Evolutionary conservation across 495 filamentous ascomycete genomes (phyloP).

Genomic region (Aspergillus nanangensis): DNA sequence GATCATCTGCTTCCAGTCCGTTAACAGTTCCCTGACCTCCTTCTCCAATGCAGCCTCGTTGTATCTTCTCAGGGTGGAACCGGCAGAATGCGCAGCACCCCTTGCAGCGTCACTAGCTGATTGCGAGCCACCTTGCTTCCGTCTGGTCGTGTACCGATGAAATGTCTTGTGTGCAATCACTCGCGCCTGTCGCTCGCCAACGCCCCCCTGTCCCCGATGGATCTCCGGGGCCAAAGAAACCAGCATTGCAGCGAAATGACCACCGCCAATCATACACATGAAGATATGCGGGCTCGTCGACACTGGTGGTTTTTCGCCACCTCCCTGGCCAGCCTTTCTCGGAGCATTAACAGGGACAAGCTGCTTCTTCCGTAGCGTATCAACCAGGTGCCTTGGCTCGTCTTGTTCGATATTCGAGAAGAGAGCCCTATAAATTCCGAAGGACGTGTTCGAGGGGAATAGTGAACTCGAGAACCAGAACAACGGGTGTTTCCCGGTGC

Average conservation of each 20-base stretch:
- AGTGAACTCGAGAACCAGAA: slow-evolving; percentile 78
- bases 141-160: slow-evolving; percentile 91
- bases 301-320: slow-evolving; percentile 38
- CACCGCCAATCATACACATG: slow-evolving; percentile 97
- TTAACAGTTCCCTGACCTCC: slow-evolving; percentile 74
- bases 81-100: slow-evolving; percentile 89
- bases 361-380: slow-evolving; percentile 70
- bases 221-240: slow-evolving; percentile 80
- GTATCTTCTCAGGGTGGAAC: slow-evolving; percentile 82
- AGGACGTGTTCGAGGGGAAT: slow-evolving; percentile 70
- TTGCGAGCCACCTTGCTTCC: slow-evolving; percentile 94
- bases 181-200: slow-evolving; percentile 72
- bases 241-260: slow-evolving; percentile 95
- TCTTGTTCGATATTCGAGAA: slow-evolving; percentile 71
- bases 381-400: slow-evolving; percentile 53
- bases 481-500: slow-evolving; percentile 66
- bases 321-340: slow-evolving; percentile 33
- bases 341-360: slow-evolving; percentile 56
- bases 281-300: slow-evolving; percentile 78
- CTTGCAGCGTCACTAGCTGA: slow-evolving; percentile 88
- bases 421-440: slow-evolving; percentile 81
- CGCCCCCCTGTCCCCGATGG: slow-evolving; percentile 63
- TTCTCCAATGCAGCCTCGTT: slow-evolving; percentile 85
- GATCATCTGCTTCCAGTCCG: slow-evolving; percentile 78
- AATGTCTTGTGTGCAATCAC: slow-evolving; percentile 96